Evolutionary conservation across 2,329 filamentous ascomycete species (phyloP), one percentile per base, ranked within the genome.

Genomic region (Pseudogymnoascus sp.): DNA sequence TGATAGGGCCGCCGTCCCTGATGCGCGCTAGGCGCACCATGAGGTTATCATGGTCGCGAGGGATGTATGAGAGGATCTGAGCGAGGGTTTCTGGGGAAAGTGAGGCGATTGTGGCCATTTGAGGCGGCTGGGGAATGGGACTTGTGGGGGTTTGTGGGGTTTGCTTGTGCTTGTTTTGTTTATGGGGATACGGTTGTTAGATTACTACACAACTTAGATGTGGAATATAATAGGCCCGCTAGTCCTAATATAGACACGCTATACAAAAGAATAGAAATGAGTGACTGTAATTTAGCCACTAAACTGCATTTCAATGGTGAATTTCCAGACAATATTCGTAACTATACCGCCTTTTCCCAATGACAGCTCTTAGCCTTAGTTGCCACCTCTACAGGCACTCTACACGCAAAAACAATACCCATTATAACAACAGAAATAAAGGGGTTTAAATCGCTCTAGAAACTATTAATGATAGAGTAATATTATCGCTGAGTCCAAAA

Each of bases 71-170:
- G 28, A 56, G 50, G 6, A 56, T 56, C n/a, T 56, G 50, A 33
- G 50, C 50, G 28, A 56, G 16, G 28, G 50, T 56, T 35, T 56
- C 50, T 56, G 50, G 50, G 50, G 50, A 56, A 56, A 56, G 50
- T 19, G 50, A 56, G 28, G 50, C 50, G n/a, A 56, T 56, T 33
- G 50, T 56, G 28, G 50, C 50, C 50, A 56, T 56, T 56, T 56
- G 50, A 35, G 6, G 50, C 26, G 50, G 11, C 16, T 56, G 50
- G 28, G 31, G n/a, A 22, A n/a, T 56, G 41, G 11, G n/a, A 35
- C 11, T 35, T 35, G 33, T 12, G 33, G 40, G 16, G 40, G n/a
- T 56, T 19, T 33, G 46, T 33, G 24, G 46, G 7, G 26, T 28
- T 53, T 53, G 14, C 4, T 16, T 16, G n/a, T 53, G 24, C 7